Evolutionary conservation across 495 filamentous ascomycete species (phyloP).

Genomic region (Rhizodiscina lignyota): DNA sequence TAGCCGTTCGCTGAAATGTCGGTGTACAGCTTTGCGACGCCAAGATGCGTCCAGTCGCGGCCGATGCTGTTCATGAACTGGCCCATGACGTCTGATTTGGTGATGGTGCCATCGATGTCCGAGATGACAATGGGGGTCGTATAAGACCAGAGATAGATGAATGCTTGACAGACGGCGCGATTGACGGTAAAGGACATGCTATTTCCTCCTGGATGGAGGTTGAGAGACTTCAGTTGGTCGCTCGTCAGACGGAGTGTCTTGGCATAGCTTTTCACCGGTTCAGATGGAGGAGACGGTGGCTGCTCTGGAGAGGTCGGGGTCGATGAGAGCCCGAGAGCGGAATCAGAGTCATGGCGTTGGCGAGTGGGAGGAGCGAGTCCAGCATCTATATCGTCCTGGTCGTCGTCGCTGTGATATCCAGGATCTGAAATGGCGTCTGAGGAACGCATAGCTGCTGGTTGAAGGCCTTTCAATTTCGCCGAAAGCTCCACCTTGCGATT

Average conservation of each 20-base stretch:
- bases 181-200: slow-evolving; percentile 94
- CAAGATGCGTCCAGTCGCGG: slow-evolving; percentile 93
- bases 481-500: slow-evolving; percentile 24
- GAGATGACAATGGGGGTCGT: slow-evolving; percentile 90
- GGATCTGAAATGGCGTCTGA: slow-evolving; percentile 78
- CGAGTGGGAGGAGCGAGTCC: slow-evolving; percentile 9
- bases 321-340: slow-evolving; percentile 48
- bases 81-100: slow-evolving; percentile 94
- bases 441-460: slow-evolving; percentile 33
- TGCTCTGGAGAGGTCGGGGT: slow-evolving; percentile 58
- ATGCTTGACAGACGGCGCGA: slow-evolving; percentile 74
- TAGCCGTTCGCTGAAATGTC: slow-evolving; percentile 95
- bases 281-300: slow-evolving; percentile 31
- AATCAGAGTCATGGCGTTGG: slow-evolving; percentile 23
- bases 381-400: slow-evolving; percentile 20
- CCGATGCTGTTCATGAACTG: slow-evolving; percentile 97
- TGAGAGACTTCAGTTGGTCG: slow-evolving; percentile 78
- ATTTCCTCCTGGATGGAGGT: slow-evolving; percentile 73
- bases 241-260: slow-evolving; percentile 95
- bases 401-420: slow-evolving; percentile 81
- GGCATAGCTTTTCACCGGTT: slow-evolving; percentile 73
- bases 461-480: slow-evolving; percentile 27
- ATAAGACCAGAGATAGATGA: slow-evolving; percentile 84
- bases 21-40: slow-evolving; percentile 91
- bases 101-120: slow-evolving; percentile 98